Base-by-base conservation (phyloP, 1,139 yeast species). In the Yamadazyma atlantica region DNA sequence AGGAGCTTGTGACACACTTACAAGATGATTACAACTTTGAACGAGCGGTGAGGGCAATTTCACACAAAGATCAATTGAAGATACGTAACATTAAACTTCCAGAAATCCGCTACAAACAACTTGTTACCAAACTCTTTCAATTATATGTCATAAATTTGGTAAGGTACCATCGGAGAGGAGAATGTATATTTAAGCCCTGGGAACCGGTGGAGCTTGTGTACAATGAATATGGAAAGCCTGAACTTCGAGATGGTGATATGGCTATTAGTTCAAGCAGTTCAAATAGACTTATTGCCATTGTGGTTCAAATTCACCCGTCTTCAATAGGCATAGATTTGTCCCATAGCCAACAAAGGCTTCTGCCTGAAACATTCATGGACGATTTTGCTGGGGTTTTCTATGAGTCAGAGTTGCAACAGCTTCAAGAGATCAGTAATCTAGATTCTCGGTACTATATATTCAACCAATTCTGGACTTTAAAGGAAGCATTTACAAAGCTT, bases 381-480 rank as follows among this genome's bases (percentile, higher is more conserved):
- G 69, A 75, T 24, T 81, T 80, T 45, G 49, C 51, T 18, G 79
- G 69, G 9, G 73, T 82, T 2, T 81, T 83, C 45, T 63, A 72
- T 23, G 44, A 44, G 0, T 30, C 36, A 0, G 90, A 83, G 51
- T 50, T 54, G 8, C 39, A 37, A 2, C 51, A 59, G 14, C 44
- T 82, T 17, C 38, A 42, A 10, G 25, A 10, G 1, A 40, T 55
- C 2, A 32, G 33, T 0, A 55, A 55, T 28, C 10, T 41, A 2
- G 33, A 41, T 1, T 17, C 39, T 2, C 37, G 62, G 32, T 69
- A 69, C 46, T 36, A 45, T 11, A 32, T 52, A 2, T 79, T 73
- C 53, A 76, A 81, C 23, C 78, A 76, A 36, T 65, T 74, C 24
- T 85, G 92, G 94, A 82, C 92, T 0, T 54, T 84, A 38, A 85